Evolutionary conservation across 352 stramenopile genomes (phyloP).

Genomic region (Phytopythium montanum): DNA sequence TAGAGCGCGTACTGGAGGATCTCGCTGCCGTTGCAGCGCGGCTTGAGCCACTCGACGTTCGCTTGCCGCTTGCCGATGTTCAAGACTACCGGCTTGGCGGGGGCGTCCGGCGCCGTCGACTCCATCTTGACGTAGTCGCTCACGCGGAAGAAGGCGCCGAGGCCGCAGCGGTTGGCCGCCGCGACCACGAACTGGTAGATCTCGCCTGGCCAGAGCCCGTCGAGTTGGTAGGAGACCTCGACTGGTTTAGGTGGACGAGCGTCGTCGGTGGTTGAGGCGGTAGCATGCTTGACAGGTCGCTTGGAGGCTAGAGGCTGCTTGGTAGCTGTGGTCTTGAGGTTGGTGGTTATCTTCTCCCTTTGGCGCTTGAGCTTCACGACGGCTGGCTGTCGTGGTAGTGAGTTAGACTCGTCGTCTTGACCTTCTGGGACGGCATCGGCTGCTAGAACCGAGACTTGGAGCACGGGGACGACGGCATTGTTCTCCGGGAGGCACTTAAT

Average conservation of each 20-base stretch:
- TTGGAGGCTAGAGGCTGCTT: background rate
- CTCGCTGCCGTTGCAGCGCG: slow-evolving; percentile 61
- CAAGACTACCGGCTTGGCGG: slow-evolving; percentile 27
- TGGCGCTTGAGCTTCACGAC: background rate
- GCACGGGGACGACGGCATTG: slow-evolving; percentile 24
- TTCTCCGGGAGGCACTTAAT: slow-evolving; percentile 64
- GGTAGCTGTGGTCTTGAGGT: background rate
- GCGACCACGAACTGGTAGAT: slow-evolving; percentile 76
- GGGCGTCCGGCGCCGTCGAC: slow-evolving; percentile 48
- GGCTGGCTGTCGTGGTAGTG: background rate
- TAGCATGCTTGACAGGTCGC: background rate
- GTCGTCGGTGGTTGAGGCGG: background rate
- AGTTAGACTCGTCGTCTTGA: background rate
- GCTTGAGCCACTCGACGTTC: slow-evolving; percentile 49
- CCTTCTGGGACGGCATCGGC: slow-evolving; percentile 14
- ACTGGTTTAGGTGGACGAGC: background rate
- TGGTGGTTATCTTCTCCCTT: background rate
- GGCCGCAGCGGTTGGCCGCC: slow-evolving; percentile 60
- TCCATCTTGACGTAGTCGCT: slow-evolving; percentile 78
- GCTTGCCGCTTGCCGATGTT: slow-evolving; percentile 35
- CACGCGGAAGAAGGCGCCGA: slow-evolving; percentile 53
- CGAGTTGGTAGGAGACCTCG: slow-evolving; percentile 27
- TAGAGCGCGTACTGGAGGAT: slow-evolving; percentile 67
- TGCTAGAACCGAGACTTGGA: slow-evolving; percentile 27
- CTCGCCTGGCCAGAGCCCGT: slow-evolving; percentile 54